Conservation (phyloP, 805 yeast species). For the Starmerella apis region DNA sequence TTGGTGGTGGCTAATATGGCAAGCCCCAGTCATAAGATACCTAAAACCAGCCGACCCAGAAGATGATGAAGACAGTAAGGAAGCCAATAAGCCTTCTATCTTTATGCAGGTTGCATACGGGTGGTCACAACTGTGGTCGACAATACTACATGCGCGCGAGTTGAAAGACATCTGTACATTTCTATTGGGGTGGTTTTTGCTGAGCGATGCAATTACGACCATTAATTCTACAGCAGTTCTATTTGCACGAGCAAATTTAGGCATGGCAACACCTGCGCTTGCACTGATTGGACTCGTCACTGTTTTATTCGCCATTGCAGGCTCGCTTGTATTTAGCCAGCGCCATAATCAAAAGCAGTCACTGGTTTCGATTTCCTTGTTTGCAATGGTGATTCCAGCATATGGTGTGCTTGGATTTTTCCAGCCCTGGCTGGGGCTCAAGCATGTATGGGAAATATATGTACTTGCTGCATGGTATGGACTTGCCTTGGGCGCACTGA, state of each 20-base stretch:
- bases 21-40: slow-evolving; percentile 46
- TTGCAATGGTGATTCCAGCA: slow-evolving; percentile 52
- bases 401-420: slow-evolving; percentile 63
- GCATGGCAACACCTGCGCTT: slow-evolving; percentile 56
- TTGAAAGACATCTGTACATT: slow-evolving; percentile 58
- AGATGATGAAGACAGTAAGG: slow-evolving; percentile 6
- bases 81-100: neutral
- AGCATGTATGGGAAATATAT: slow-evolving; percentile 58
- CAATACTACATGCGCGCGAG: slow-evolving; percentile 50
- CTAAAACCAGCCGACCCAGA: slow-evolving; percentile 33
- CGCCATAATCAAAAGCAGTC: slow-evolving; percentile 35
- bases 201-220: slow-evolving; percentile 66
- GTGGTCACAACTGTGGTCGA: slow-evolving; percentile 47
- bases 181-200: slow-evolving; percentile 62
- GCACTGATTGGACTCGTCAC: slow-evolving; percentile 57
- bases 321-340: slow-evolving; percentile 51
- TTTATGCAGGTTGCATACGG: slow-evolving; percentile 35
- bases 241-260: slow-evolving; percentile 59
- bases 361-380: slow-evolving; percentile 44
- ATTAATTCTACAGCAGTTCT: slow-evolving; percentile 70
- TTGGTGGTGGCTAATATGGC: slow-evolving; percentile 67
- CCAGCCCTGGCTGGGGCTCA: slow-evolving; percentile 46
- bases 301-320: slow-evolving; percentile 55
- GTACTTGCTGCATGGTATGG: slow-evolving; percentile 67
- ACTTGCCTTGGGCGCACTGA: slow-evolving; percentile 58